phyloP scores from a whole-genome alignment of 2,329 filamentous ascomycete species.

The Sarocladiaceae sp. region DNA sequence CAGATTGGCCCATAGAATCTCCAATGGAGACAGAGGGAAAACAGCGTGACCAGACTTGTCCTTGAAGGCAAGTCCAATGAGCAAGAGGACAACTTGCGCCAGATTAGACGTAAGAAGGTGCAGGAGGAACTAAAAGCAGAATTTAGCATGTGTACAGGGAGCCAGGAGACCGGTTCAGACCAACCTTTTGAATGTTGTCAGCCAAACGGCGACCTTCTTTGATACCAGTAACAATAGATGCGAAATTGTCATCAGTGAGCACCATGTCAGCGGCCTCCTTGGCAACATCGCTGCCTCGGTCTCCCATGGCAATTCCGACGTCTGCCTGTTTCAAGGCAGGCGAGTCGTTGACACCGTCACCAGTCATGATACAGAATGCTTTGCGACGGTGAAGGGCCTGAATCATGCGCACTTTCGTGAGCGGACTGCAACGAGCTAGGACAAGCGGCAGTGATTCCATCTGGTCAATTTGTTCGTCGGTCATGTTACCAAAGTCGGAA shows the following conservation, averaged over 20 bases:
- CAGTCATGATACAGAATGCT: slow-evolving; percentile 67
- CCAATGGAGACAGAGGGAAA: slow-evolving; percentile 64
- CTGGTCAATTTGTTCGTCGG: slow-evolving; percentile 55
- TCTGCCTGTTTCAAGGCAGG: slow-evolving; percentile 67
- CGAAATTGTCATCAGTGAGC: slow-evolving; percentile 82
- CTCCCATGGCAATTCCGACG: slow-evolving; percentile 70
- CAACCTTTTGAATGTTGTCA: slow-evolving; percentile 68
- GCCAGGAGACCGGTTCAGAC: background rate
- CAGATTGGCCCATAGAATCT: slow-evolving; percentile 73
- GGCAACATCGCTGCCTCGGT: slow-evolving; percentile 64
- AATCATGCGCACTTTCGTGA: slow-evolving; percentile 70
- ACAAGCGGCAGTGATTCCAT: slow-evolving; percentile 58
- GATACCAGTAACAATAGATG: slow-evolving; percentile 68
- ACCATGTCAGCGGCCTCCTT: slow-evolving; percentile 85
- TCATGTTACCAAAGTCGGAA: slow-evolving; percentile 55
- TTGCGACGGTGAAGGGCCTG: slow-evolving; percentile 64
- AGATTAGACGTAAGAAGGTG: slow-evolving; percentile 65
- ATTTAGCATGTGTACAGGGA: slow-evolving; percentile 13
- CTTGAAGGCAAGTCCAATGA: slow-evolving; percentile 65
- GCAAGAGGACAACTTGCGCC: slow-evolving; percentile 61
- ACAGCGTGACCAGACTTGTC: slow-evolving; percentile 53
- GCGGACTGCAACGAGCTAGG: slow-evolving; percentile 61
- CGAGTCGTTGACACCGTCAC: slow-evolving; percentile 70
- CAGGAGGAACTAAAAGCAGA: slow-evolving; percentile 43
- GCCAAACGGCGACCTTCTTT: slow-evolving; percentile 64